Conservation (phyloP, 345 rosid genomes). For the Eucalyptus viminalis region DNA sequence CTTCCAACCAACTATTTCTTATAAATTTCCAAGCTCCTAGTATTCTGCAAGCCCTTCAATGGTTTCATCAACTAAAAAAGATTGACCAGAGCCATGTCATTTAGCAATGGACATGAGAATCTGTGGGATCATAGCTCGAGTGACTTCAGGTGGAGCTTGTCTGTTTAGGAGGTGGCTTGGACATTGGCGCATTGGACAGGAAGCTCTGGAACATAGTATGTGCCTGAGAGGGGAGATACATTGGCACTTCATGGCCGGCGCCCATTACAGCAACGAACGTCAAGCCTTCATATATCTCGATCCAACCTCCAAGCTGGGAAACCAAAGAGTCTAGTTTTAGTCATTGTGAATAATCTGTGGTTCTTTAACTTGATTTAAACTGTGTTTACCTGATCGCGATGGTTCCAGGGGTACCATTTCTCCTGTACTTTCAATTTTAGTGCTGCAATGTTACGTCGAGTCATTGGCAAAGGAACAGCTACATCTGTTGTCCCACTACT, state of each 20-base stretch:
- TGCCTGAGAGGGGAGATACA: background rate
- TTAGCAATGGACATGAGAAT: background rate
- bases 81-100: background rate
- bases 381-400: background rate
- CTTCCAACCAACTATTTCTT: background rate
- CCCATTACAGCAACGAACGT: background rate
- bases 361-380: background rate
- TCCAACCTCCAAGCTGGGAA: background rate
- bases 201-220: background rate
- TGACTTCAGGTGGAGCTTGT: background rate
- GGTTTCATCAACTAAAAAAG: background rate
- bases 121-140: background rate
- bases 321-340: background rate
- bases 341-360: background rate
- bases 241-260: background rate
- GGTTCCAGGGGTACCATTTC: background rate
- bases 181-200: background rate
- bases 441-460: background rate
- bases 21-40: background rate
- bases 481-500: background rate
- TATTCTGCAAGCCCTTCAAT: background rate
- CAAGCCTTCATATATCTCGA: background rate
- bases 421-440: background rate
- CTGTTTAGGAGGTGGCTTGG: background rate
- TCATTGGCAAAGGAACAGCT: background rate